These are phyloP conservation scores for Omphalea diandra DNA, from an alignment of 441 rosid genomes.

Conservation along the genomic window DNA sequence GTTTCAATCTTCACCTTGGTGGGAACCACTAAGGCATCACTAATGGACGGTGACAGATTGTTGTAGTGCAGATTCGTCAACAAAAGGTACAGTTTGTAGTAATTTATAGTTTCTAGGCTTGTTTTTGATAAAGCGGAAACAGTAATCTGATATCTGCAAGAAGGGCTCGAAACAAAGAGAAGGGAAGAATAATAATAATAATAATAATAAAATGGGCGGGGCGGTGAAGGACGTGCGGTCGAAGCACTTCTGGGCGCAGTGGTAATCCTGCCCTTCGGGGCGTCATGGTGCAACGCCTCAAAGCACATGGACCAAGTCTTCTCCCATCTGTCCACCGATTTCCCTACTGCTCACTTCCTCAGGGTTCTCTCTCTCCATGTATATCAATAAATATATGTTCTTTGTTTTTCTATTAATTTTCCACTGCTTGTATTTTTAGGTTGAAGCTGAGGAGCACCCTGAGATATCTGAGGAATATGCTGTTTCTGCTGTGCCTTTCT, in stretches of 20 bases:
- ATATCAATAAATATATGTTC: not conserved
- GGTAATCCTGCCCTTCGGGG: slow-evolving; percentile 84
- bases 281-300: slow-evolving; percentile 95
- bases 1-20: too few species aligned
- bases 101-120: too few species aligned
- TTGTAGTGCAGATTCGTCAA: too few species aligned
- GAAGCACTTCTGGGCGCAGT: slow-evolving; percentile 62
- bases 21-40: too few species aligned
- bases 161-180: not conserved
- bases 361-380: slow-evolving; percentile 41
- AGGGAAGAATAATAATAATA: too few species aligned
- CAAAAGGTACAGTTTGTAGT: too few species aligned
- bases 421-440: slow-evolving; percentile 53
- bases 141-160: too few species aligned
- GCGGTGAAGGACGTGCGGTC: slow-evolving; percentile 79
- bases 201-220: slow-evolving; percentile 76
- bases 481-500: slow-evolving; percentile 83
- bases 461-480: slow-evolving; percentile 79
- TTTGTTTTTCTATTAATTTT: too few species aligned
- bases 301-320: slow-evolving; percentile 98
- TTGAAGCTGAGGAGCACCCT: slow-evolving; percentile 96
- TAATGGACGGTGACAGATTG: too few species aligned
- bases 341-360: slow-evolving; percentile 75
- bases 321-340: slow-evolving; percentile 84
- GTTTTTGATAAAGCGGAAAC: too few species aligned